Evolutionary conservation across 306 rosid genomes (phyloP).

Genomic region (Trichosanthes cucumerina): DNA sequence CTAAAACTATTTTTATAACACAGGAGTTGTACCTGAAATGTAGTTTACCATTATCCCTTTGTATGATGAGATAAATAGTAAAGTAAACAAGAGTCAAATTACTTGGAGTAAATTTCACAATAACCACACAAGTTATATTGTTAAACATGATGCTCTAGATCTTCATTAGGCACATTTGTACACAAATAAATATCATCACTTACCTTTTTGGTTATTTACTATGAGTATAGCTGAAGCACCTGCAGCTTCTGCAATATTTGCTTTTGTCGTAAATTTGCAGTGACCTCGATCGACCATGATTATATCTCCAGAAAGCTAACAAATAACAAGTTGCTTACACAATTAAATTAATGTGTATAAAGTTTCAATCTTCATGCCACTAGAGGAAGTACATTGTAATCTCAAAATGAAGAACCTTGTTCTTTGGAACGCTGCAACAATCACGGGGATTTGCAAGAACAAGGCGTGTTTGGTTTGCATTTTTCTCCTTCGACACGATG

Average conservation of each 20-base stretch:
- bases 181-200: background rate
- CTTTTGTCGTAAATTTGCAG: slow-evolving; percentile 79
- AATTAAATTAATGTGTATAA: background rate
- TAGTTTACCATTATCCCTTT: background rate
- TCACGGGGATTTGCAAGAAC: slow-evolving; percentile 68
- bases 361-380: background rate
- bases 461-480: slow-evolving; percentile 62
- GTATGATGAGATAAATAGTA: background rate
- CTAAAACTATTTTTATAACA: too few relatives aligned
- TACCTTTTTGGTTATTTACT: slow-evolving; percentile 74
- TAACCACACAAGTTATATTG: background rate
- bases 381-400: slow-evolving; percentile 6
- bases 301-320: slow-evolving; percentile 77
- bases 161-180: background rate
- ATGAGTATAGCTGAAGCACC: slow-evolving; percentile 95
- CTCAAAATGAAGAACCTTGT: slow-evolving; percentile 41
- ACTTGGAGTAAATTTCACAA: background rate
- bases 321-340: slow-evolving; percentile 3
- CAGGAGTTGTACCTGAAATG: background rate
- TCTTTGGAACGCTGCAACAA: slow-evolving; percentile 57
- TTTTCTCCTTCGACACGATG: slow-evolving; percentile 81
- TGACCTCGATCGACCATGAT: slow-evolving; percentile 81
- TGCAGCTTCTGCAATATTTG: slow-evolving; percentile 68
- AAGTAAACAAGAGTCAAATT: background rate
- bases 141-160: background rate